phyloP scores from a whole-genome alignment of 139 green algal species.

The Trebouxia sp. region DNA sequence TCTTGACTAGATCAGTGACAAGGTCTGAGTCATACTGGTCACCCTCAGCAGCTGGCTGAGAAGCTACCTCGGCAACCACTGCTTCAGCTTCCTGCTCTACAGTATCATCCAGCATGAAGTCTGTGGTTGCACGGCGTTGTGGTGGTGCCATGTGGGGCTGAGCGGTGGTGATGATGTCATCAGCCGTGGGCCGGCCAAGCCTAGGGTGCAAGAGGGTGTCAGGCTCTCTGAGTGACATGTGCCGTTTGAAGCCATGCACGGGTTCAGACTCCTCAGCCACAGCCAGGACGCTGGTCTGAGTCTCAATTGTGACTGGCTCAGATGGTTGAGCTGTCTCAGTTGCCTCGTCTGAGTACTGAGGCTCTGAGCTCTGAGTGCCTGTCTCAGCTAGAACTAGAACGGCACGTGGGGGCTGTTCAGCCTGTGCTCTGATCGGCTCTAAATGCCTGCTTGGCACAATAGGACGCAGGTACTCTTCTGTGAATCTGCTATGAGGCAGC shows the following conservation, averaged over 20 bases:
- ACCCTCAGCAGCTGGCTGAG: neutral
- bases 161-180: neutral
- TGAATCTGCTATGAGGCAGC: neutral
- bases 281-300: neutral
- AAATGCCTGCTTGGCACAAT: neutral
- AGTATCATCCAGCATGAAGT: slow-evolving; percentile 17
- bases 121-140: neutral
- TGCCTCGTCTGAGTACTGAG: neutral
- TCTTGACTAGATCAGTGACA: neutral
- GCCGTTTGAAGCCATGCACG: slow-evolving; percentile 7
- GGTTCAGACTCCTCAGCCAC: neutral
- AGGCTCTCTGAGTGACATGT: slow-evolving; percentile 15
- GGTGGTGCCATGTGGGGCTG: neutral
- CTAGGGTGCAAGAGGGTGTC: neutral
- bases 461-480: neutral
- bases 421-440: neutral
- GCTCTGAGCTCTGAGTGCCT: neutral
- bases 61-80: neutral
- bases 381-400: too few species aligned
- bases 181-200: neutral
- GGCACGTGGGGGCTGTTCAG: neutral
- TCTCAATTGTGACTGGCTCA: neutral
- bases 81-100: neutral
- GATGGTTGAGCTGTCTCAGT: neutral
- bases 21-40: neutral